phyloP scores from a whole-genome alignment of 2,329 filamentous ascomycete species.

The Fusarium anguioides region DNA sequence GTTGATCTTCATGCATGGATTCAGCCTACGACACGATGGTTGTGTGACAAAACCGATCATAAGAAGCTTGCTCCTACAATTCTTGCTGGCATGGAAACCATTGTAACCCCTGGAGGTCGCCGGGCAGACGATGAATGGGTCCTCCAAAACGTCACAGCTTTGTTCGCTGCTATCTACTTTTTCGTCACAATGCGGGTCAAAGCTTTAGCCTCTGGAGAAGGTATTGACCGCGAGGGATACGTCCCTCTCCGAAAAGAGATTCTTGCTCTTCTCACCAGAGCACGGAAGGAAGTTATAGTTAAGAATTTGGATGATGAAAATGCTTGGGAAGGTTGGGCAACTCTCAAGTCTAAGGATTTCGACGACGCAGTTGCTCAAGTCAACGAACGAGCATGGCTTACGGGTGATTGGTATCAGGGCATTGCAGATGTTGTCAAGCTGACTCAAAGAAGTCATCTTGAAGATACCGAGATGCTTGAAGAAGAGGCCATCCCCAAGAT shows the following conservation, averaged over 20 bases:
- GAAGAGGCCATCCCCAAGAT: conserved; percentile 49
- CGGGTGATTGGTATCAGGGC: conserved; percentile 71
- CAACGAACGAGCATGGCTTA: conserved; percentile 66
- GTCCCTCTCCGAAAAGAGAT: conserved; percentile 59
- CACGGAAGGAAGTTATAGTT: conserved; percentile 55
- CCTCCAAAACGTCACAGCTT: conserved; percentile 59
- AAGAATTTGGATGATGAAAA: conserved; percentile 58
- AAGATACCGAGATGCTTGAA: conserved; percentile 52
- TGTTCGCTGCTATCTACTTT: conserved; percentile 71
- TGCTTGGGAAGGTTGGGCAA: conserved; percentile 65
- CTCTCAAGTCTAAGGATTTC: conserved; percentile 64
- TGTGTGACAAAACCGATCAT: conserved; percentile 70
- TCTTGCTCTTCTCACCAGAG: conserved; percentile 54
- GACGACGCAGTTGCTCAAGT: conserved; percentile 71
- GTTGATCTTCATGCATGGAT: conserved; percentile 71
- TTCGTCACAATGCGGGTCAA: conserved; percentile 66
- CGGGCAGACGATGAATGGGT: conserved; percentile 62
- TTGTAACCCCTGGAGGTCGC: conserved; percentile 57
- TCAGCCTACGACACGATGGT: conserved; percentile 72
- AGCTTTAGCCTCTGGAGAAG: conserved; percentile 53
- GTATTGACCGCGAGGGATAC: conserved; percentile 58
- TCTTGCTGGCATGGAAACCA: conserved; percentile 75
- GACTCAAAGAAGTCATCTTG: conserved; percentile 48
- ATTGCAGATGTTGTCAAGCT: conserved; percentile 65
- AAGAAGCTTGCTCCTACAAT: conserved; percentile 76